Conservation (phyloP, 495 filamentous ascomycete species). For the Penicillium simplicissimum region DNA sequence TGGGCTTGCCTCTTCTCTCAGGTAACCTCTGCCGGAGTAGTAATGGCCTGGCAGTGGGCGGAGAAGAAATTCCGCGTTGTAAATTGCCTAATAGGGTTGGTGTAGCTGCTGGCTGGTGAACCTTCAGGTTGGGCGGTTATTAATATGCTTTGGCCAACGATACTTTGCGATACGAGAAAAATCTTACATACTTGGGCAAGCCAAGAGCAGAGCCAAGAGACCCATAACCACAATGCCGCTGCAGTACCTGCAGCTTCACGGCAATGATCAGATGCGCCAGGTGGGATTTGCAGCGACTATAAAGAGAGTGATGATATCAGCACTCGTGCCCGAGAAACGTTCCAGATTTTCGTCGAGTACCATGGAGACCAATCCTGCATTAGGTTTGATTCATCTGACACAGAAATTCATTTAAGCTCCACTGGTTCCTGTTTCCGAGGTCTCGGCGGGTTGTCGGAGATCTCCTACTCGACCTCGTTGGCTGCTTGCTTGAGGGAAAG, state of each 20-base stretch:
- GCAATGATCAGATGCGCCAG: not conserved
- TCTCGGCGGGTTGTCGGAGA: not conserved
- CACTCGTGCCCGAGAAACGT: not conserved
- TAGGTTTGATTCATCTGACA: not conserved
- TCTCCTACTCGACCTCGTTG: constrained; percentile 10
- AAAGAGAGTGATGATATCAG: not conserved
- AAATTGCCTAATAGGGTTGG: constrained; percentile 10
- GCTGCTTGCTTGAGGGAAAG: not conserved
- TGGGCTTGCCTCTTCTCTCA: not conserved
- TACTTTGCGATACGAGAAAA: not conserved
- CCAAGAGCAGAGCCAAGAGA: not conserved
- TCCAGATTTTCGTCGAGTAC: not conserved
- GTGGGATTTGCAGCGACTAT: not conserved
- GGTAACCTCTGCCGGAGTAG: not conserved
- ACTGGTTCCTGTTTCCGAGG: not conserved
- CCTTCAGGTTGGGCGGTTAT: not conserved
- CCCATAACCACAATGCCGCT: not conserved
- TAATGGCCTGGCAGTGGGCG: not conserved
- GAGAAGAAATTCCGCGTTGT: constrained; percentile 5
- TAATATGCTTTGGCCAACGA: not conserved
- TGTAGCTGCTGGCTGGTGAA: not conserved
- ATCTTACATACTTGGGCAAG: no score
- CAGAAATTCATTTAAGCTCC: constrained; percentile 3
- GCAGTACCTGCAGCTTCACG: not conserved
- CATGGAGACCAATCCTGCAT: no score